A percentile compares a stretch with the other conserved stretches of the same genome.
phyloP scores from a whole-genome alignment of 139 green algal genomes.

The Closterium sp. region DNA sequence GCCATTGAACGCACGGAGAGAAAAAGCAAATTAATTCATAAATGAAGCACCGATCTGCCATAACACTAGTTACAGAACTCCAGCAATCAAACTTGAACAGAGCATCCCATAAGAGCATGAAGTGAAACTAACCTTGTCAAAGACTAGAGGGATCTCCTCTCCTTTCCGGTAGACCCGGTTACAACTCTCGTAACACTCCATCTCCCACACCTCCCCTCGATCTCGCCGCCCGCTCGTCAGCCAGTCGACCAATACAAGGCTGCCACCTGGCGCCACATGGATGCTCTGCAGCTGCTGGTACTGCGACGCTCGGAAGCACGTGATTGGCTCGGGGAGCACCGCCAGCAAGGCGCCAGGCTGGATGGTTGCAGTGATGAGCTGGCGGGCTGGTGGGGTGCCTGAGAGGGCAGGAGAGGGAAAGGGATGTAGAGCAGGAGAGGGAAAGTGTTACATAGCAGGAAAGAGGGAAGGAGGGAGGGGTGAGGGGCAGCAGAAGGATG shows the following conservation, averaged over 20 bases:
- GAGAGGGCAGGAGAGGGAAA: neutral
- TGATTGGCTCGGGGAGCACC: constrained; percentile 50
- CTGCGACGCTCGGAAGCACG: constrained; percentile 25
- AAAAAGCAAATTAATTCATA: too few species aligned
- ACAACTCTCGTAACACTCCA: constrained; percentile 36
- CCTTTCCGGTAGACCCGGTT: constrained; percentile 26
- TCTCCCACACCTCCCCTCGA: constrained; percentile 42
- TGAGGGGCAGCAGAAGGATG: neutral
- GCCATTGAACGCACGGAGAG: neutral
- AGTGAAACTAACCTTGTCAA: constrained; percentile 25
- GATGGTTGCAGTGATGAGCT: constrained; percentile 14
- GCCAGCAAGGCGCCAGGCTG: constrained; percentile 29
- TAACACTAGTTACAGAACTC: neutral
- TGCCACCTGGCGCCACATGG: constrained; percentile 25
- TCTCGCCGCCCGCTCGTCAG: constrained; percentile 36
- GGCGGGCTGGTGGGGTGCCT: constrained; percentile 1
- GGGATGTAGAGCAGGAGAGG: neutral
- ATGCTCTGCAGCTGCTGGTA: constrained; percentile 46
- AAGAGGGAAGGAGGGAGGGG: neutral
- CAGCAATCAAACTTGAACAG: too few species aligned
- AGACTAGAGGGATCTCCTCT: constrained; percentile 4
- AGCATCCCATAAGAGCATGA: neutral
- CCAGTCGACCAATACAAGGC: constrained; percentile 54
- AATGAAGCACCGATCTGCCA: neutral
- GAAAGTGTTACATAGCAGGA: too few species aligned